Evolutionary conservation across 2,329 filamentous ascomycete species (phyloP), one percentile per base, ranked within the genome.

Genomic region (Emergomyces pasteurianus): DNA sequence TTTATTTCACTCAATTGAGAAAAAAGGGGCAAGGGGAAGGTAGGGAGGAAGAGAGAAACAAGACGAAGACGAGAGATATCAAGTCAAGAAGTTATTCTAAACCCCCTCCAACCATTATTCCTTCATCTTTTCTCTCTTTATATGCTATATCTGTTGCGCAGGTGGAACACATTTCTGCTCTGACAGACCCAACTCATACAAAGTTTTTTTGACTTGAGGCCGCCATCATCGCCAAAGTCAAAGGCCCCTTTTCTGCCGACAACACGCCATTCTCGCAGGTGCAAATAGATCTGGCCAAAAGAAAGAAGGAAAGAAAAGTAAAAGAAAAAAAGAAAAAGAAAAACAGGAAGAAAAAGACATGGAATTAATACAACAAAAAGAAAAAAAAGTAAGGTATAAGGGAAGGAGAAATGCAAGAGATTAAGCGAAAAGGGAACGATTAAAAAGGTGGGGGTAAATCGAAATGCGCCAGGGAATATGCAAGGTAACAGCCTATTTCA

Each of bases 371-470:
- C 40, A 57, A 57, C 40, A 57, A 21, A 46, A 26, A 40, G 34
- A 21, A 57, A 40, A 49, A 10, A 12, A 46, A 26, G 23, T 23
- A 23, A 46, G n/a, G 54, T 10, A 43, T 43, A 43, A 2, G 42
- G 42, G 43, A 43, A 56, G 49, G 42, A 40, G 54, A 50, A 56
- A 56, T 58, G 43, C 59, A 58, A 57, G 53, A 58, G 43, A 60
- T 36, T 8, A 47, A 49, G 49, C 38, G 28, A 18, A 8, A 58
- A n/a, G n/a, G 42, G 40, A 43, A 9, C 2, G 40, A 43, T 16
- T 6, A 43, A 1, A 16, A 47, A 47, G 10, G 36, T 12, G 12
- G 36, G 14, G 36, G 36, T 2, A 16, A 38, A 38, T 47, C 3
- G 2, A 43, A 46, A 43, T 43, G n/a, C 54, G 54, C 54, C 54